Percentiles rank a stretch among this genome's conserved stretches.
phyloP scores from a whole-genome alignment of 2,329 filamentous ascomycete genomes.

The Cladophialophora psammophila region DNA sequence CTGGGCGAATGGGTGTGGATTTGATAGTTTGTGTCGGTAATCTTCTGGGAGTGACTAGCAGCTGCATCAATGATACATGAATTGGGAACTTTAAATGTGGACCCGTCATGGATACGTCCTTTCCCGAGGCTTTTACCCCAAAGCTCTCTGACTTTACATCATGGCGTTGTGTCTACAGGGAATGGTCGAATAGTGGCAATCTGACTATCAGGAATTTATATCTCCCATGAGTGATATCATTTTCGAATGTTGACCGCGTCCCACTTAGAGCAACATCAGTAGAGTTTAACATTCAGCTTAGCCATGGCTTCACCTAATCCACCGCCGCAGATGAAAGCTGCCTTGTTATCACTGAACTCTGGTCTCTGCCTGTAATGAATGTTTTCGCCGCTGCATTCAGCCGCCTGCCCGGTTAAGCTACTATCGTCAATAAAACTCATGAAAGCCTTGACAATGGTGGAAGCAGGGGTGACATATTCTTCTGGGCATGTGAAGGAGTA shows the following conservation, averaged over 20 bases:
- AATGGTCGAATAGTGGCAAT: no score
- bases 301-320: neutral
- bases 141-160: no score
- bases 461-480: conserved; percentile 1
- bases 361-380: conserved; percentile 2
- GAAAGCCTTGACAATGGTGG: conserved; percentile 6
- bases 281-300: conserved; percentile 1
- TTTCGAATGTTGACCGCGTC: no score
- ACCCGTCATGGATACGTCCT: no score
- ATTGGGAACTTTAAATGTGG: neutral
- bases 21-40: neutral
- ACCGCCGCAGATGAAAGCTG: neutral
- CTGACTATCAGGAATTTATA: no score
- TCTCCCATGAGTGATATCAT: no score
- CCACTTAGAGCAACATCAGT: neutral
- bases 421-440: conserved; percentile 6
- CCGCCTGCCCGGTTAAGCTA: neutral
- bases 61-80: neutral
- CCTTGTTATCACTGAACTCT: conserved; percentile 2
- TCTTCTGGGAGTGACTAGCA: neutral
- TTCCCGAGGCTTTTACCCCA: no score
- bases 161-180: no score
- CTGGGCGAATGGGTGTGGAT: neutral
- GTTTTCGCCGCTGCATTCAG: conserved; percentile 6
- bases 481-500: conserved; percentile 8